Base-by-base conservation (phyloP, 2,329 filamentous ascomycete genomes). In the Ceratocystis variospora region DNA sequence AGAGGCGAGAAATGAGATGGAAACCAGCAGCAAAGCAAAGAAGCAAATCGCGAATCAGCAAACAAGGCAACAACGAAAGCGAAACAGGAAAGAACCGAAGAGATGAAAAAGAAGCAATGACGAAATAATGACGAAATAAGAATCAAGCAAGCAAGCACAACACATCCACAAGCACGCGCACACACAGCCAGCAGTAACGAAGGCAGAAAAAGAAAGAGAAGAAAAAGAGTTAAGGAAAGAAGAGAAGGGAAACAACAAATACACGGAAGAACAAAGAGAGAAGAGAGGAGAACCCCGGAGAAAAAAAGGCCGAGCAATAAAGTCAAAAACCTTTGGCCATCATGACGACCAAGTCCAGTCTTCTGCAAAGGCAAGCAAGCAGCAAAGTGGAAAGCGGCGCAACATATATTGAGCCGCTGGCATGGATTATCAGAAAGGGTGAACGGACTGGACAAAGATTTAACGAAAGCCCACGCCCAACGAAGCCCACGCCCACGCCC, bases 131-230 rank as follows among this genome's bases (percentile, higher is more conserved):
- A 37, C 33, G n/a, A 19, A 50, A 57, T 28, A 57, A 31, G 3
- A 57, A 22, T 31, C 53, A 28, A 28, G 28, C 53, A 25, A 25
- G 22, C 22, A 57, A 22, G 22, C 53, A 57, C 10, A 57, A 25
- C 22, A 57, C 5, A 57, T 3, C 22, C 15, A 33, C 53, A 57
- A 22, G n/a, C 48, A 50, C 48, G 22, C n/a, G 48, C 48, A 50
- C 48, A 50, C 53, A 50, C n/a, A 8, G n/a, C n/a, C 48, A 50
- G 48, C 48, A 50, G 28, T 31, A 46, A 62, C 33, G 37, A 22
- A 73, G 65, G 61, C 19, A n/a, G 25, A n/a, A 31, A 57, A 50
- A 50, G 33, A 57, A 55, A 22, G 33, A 33, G 37, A 53, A 22
- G 15, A 62, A 41, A 55, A 22, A 45, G n/a, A 7, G 31, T 55